Evolutionary conservation across 176 grass and related monocot genomes (phyloP), one percentile per base, ranked within the genome.

Genomic region (Otatea glauca): DNA sequence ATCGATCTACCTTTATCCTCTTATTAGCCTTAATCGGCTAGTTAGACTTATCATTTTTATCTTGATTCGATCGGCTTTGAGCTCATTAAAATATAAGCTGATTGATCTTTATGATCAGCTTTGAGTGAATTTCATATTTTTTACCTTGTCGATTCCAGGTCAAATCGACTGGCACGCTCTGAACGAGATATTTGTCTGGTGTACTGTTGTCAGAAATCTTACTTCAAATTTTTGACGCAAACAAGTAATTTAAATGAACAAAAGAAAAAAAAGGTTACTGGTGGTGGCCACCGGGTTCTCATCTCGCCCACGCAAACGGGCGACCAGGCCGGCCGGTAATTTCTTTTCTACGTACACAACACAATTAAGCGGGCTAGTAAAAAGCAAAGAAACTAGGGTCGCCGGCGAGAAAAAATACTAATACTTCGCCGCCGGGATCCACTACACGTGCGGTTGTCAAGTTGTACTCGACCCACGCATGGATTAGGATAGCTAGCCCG

Each of bases 241-340:
- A n/a, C n/a, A n/a, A n/a, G n/a, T n/a, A 59, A 24, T 78, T 20
- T 18, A 10, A 20, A 53, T 25, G 17, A 62, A 15, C 14, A 65
- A 12, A n/a, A 11, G 7, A 15, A 76, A 71, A 71, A 65, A 29
- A 65, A 65, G 24, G 58, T 48, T 66, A 65, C 74, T 58, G 21
- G 44, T 8, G 29, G 29, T 79, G 84, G 83, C 64, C 87, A 88
- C 92, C 84, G 87, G 84, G 35, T 84, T 79, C 51, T 90, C 89
- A 88, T 89, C 67, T 90, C 86, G 88, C 84, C 90, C 86, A 84
- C 70, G 41, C 81, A 82, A 71, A 88, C 67, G 92, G 84, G 68
- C 68, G 77, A 88, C 85, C 74, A 90, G 92, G 81, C 81, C 81
- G 87, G 87, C 80, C 61, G 65, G 70, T 79, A 65, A 47, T 77